Percentiles rank a stretch among this genome's conserved stretches.
These are phyloP conservation scores for Backusella parvicylindrica DNA, from an alignment of 192 early-diverging fungal species.

Conservation along the genomic window DNA sequence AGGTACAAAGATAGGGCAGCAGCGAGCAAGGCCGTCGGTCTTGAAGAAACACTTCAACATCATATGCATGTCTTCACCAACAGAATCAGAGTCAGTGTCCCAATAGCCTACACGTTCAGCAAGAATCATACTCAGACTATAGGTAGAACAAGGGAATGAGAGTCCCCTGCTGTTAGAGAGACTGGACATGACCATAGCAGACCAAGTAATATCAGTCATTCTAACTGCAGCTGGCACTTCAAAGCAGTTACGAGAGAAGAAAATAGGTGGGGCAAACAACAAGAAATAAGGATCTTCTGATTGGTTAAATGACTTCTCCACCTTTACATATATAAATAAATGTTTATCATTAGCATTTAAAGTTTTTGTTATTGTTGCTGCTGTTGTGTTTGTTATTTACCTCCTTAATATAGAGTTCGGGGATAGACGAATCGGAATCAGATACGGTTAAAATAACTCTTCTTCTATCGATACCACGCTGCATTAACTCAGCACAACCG, in stretches of 20 bases:
- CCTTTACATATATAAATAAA: slow-evolving; percentile 20
- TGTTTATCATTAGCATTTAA: background rate
- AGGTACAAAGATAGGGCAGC: slow-evolving; percentile 69
- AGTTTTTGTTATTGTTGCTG: background rate
- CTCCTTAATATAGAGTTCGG: slow-evolving; percentile 64
- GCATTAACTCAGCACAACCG: slow-evolving; percentile 27
- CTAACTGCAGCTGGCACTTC: slow-evolving; percentile 71
- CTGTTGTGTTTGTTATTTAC: slow-evolving; percentile 10
- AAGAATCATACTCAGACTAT: slow-evolving; percentile 71
- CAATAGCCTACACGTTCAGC: slow-evolving; percentile 69
- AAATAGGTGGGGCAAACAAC: slow-evolving; percentile 48
- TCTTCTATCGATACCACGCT: slow-evolving; percentile 42
- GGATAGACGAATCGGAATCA: slow-evolving; percentile 71
- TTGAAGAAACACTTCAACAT: slow-evolving; percentile 78
- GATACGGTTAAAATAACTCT: slow-evolving; percentile 67
- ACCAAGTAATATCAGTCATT: slow-evolving; percentile 74
- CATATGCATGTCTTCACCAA: slow-evolving; percentile 85
- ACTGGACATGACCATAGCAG: slow-evolving; percentile 71
- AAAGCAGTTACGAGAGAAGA: slow-evolving; percentile 59
- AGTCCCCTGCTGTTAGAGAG: slow-evolving; percentile 53
- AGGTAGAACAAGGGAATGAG: slow-evolving; percentile 74
- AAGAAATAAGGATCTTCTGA: slow-evolving; percentile 43
- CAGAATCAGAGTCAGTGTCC: slow-evolving; percentile 72
- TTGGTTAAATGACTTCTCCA: slow-evolving; percentile 36
- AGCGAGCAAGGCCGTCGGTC: slow-evolving; percentile 62